Evolutionary conservation across 2,329 filamentous ascomycete genomes (phyloP), one percentile per base, ranked within the genome.

Genomic region (Fusarium armeniacum): DNA sequence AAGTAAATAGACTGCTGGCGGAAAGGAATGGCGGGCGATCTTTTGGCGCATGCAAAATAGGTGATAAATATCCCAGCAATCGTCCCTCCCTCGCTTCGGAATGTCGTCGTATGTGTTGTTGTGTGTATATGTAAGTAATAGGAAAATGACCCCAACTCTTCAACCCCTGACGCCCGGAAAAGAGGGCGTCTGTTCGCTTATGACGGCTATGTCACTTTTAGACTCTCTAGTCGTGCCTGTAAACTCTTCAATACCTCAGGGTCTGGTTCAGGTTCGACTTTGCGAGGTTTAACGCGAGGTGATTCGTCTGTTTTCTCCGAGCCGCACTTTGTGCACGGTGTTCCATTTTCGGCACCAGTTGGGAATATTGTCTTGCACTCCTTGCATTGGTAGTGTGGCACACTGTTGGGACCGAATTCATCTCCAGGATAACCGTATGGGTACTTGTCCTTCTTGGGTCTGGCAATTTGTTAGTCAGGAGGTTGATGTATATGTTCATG

Each of bases 401-500:
- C 80, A 63, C 85, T 83, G 62, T 80, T 84, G 5, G 80, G 78
- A 3, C 86, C 86, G 53, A 86, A 87, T 36, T 81, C 85, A 72
- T 93, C 90, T 43, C 90, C 89, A 6, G 90, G 90, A 76, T 92
- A 92, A 44, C 90, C 90, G 67, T 88, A 85, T 0, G 90, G 90
- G 77, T 90, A 92, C 75, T 90, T 91, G 74, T 87, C 84, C 74
- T 86, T 88, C 80, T 91, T 92, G 64, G 89, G 83, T 50, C 88
- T 90, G 73, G 26, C 73, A 28, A 40, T 5, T 58, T 15, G 47
- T 68, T 71, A 70, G 59, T 18, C 44, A 57, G 49, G 28, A 46
- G 36, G 40, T 22, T 41, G 24, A 52, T 52, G 69, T 18, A 58
- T 63, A 57, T 55, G 45, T 24, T 22, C 36, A n/a, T 28, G 7